A percentile compares a stretch with the other conserved stretches of the same genome.
Conservation (phyloP, 805 yeast genomes). For the Huiozyma sinensis region DNA sequence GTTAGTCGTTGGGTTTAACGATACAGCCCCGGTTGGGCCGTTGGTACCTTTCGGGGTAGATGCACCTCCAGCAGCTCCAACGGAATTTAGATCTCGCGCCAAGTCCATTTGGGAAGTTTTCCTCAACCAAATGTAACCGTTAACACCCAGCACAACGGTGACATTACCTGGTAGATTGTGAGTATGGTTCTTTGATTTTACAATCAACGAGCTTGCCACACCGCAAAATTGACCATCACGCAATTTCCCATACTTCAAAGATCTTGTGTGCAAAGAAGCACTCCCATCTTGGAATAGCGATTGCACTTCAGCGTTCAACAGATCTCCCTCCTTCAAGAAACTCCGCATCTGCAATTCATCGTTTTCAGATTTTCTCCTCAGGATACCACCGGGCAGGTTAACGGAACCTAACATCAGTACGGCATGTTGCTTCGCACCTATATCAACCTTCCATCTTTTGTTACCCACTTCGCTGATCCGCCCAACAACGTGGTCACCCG, state of each 20-base stretch:
- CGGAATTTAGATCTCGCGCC: conserved; percentile 22
- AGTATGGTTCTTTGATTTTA: conserved; percentile 80
- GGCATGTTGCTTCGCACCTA: conserved; percentile 92
- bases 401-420: conserved; percentile 89
- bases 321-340: conserved; percentile 90
- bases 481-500: conserved; percentile 94
- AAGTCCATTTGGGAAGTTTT: conserved; percentile 40
- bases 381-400: conserved; percentile 92
- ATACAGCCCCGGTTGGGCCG: conserved; percentile 29
- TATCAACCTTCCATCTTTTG: conserved; percentile 93
- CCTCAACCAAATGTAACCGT: conserved; percentile 89
- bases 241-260: conserved; percentile 87
- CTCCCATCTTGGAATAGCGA: conserved; percentile 79
- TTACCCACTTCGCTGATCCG: conserved; percentile 89
- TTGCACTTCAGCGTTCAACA: conserved; percentile 93
- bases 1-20: conserved; percentile 27
- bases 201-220: conserved; percentile 74
- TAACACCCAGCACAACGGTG: conserved; percentile 82
- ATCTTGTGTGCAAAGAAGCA: conserved; percentile 90
- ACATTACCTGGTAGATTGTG: conserved; percentile 91
- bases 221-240: conserved; percentile 77
- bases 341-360: conserved; percentile 95
- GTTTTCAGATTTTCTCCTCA: conserved; percentile 85
- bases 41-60: conserved; percentile 14
- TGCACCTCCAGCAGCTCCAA: conserved; percentile 18